Percentiles rank a stretch among this genome's conserved stretches.
These are phyloP conservation scores for Botrytis paeoniae DNA, from an alignment of 2,329 filamentous ascomycete genomes.

Conservation along the genomic window DNA sequence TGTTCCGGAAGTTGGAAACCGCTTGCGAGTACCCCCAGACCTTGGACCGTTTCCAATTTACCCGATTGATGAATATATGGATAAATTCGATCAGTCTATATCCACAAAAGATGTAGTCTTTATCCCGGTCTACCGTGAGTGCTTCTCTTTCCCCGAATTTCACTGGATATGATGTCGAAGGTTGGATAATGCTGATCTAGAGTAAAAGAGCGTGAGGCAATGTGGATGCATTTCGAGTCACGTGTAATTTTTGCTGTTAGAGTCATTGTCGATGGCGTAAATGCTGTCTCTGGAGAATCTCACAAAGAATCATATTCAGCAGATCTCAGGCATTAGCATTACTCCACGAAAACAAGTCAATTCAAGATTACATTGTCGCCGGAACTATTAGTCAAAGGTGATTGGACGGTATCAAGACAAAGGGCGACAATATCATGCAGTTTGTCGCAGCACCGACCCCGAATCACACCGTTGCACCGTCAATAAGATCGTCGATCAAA, in stretches of 20 bases:
- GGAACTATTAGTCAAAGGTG: background rate
- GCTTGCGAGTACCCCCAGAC: slow-evolving; percentile 37
- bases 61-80: slow-evolving; percentile 37
- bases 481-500: no score
- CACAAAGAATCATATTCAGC: background rate
- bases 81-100: slow-evolving; percentile 39
- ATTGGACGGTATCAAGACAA: slow-evolving; percentile 4
- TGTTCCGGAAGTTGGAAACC: slow-evolving; percentile 39
- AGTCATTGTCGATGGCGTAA: slow-evolving; percentile 42
- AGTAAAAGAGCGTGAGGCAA: slow-evolving; percentile 40
- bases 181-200: no score
- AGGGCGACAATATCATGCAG: slow-evolving; percentile 20
- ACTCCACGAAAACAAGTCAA: background rate
- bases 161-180: no score
- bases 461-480: no score
- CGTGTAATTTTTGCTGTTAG: slow-evolving; percentile 39
- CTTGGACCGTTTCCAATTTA: slow-evolving; percentile 43
- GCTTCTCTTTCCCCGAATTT: no score
- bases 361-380: slow-evolving; percentile 42
- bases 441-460: background rate
- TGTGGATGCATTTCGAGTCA: slow-evolving; percentile 43
- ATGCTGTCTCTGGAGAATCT: slow-evolving; percentile 41
- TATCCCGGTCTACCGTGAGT: slow-evolving; percentile 44
- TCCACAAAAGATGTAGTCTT: slow-evolving; percentile 44
- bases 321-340: slow-evolving; percentile 13